Evolutionary conservation across 305 asterid genomes (phyloP), one percentile per base, ranked within the genome.

Genomic region (Andrographis paniculata): DNA sequence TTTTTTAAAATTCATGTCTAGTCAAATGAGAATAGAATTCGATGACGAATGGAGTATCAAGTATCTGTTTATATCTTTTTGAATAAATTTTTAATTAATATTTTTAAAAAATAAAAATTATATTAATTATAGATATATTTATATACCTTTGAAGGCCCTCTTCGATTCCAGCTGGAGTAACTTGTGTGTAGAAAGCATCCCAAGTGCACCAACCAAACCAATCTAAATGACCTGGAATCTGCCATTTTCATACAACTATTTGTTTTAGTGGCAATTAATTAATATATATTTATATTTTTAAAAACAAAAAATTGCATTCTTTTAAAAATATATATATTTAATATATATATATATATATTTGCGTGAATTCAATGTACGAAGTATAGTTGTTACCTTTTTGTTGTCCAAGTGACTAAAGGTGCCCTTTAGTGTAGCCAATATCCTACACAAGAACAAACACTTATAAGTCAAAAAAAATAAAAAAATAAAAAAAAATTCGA

Each of bases 151-250:
- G 51, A 53, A 68, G 71, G 12, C 82, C 82, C 19, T 68, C 63
- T 53, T 55, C 53, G 50, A 75, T 68, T 31, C 82, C 82, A 4
- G 45, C 23, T 30, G 78, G 76, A 40, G 36, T 63, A 10, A 75
- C 82, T 18, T 65, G 55, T 12, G 65, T 68, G 47, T 75, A 75
- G 46, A 75, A 75, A 21, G 78, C 82, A 71, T 75, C 78, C 78
- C 82, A 68, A 6, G 79, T 65, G 48, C 76, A 71, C 83, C 83
- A 68, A 15, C 79, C 83, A 33, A 75, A 75, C 73, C 76, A 75
- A 48, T 75, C 76, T 27, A 75, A 55, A 45, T 68, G 78, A 5
- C 74, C 65, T 4, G 76, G 75, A 9, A n/a, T 37, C 75, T 70
- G 64, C 39, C 37, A 1, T 1, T 31, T 31, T 31, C 6, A 31